Evolutionary conservation across 2,329 filamentous ascomycete genomes (phyloP).

Genomic region (Thermothelomyces thermophilus): DNA sequence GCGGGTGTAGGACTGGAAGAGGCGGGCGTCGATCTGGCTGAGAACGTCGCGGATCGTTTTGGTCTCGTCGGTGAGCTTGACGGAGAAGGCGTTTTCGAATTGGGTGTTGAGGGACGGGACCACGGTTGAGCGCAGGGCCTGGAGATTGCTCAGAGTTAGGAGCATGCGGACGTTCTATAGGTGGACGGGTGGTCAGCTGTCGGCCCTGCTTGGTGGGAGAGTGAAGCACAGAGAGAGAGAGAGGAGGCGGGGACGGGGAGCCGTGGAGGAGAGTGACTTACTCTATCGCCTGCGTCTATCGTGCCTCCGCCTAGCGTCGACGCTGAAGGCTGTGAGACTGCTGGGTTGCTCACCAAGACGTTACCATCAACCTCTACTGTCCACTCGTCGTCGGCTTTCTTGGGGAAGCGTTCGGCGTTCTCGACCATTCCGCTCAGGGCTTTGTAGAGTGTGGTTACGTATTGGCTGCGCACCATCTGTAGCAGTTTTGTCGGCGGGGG

Average conservation of each 20-base stretch:
- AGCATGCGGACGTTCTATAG: constrained; percentile 82
- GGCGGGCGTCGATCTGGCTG: constrained; percentile 77
- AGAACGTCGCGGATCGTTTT: constrained; percentile 89
- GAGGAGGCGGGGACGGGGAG: not conserved
- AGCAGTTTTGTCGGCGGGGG: constrained; percentile 82
- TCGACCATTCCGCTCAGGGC: constrained; percentile 93
- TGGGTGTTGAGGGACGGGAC: constrained; percentile 84
- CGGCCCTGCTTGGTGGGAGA: too few species aligned
- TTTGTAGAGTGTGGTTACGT: constrained; percentile 90
- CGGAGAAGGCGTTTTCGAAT: constrained; percentile 89
- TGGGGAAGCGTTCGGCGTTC: constrained; percentile 74
- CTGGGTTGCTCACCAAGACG: constrained; percentile 27
- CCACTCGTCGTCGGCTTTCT: constrained; percentile 59
- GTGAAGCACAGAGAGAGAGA: not conserved
- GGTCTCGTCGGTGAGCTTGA: constrained; percentile 88
- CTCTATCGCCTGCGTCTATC: constrained; percentile 50
- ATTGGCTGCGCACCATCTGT: constrained; percentile 85
- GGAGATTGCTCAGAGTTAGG: constrained; percentile 86
- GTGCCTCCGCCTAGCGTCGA: constrained; percentile 38
- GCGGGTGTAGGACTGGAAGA: constrained; percentile 88
- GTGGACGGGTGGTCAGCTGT: not conserved
- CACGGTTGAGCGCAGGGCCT: constrained; percentile 70
- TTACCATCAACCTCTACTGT: constrained; percentile 42
- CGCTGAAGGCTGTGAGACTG: constrained; percentile 27
- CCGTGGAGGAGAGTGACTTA: constrained; percentile 32